A percentile compares a stretch with the other conserved stretches of the same genome.
These are phyloP conservation scores for Diplodia sapinea DNA, from an alignment of 2,329 filamentous ascomycete species.

Conservation along the genomic window DNA sequence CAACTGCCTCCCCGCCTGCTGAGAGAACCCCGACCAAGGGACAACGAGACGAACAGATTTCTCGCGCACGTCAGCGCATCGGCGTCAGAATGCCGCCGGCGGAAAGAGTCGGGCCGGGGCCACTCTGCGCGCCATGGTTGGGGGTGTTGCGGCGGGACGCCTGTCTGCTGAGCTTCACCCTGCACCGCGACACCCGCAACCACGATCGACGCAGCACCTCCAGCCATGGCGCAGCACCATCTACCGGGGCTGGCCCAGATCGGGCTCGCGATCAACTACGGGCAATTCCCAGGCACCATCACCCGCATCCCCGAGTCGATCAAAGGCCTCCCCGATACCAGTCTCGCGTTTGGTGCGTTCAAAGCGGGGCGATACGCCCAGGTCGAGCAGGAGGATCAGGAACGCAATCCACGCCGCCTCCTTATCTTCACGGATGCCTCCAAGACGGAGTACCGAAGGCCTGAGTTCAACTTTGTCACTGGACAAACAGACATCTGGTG, in stretches of 20 bases:
- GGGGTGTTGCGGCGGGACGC: background rate
- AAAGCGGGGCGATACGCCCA: background rate
- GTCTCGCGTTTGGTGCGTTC: too few relatives aligned
- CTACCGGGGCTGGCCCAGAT: background rate
- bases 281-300: background rate
- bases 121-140: background rate
- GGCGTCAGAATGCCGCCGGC: background rate
- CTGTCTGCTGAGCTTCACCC: too few relatives aligned
- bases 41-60: too few relatives aligned
- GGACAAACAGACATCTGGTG: background rate
- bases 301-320: background rate
- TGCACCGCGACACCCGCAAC: too few relatives aligned
- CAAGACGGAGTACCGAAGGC: fast-evolving
- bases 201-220: background rate
- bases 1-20: background rate
- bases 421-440: background rate
- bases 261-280: background rate
- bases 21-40: background rate
- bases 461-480: background rate
- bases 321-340: too few relatives aligned
- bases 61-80: background rate
- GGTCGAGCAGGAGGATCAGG: background rate
- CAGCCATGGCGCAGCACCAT: background rate
- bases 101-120: background rate
- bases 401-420: background rate